A percentile compares a stretch with the other conserved stretches of the same genome.
Evolutionary conservation across 768 basidiomycete genomes (phyloP).

Genomic region (Lyophyllum decastes): DNA sequence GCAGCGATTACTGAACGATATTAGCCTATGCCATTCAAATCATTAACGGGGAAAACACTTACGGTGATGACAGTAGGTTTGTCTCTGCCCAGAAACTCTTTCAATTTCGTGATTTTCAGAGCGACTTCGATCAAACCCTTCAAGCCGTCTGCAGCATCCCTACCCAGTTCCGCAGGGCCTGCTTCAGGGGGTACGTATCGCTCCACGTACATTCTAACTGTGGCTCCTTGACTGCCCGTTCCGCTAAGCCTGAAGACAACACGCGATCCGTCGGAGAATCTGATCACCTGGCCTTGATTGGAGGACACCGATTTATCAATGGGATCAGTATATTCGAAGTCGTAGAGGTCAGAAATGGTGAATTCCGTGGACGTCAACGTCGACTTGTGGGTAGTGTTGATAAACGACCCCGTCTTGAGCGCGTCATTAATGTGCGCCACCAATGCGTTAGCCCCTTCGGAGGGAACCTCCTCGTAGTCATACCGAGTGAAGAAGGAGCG

Average conservation of each 20-base stretch:
- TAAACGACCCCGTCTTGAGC: conserved; percentile 68
- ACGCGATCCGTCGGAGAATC: conserved; percentile 88
- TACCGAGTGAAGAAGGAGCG: conserved; percentile 99
- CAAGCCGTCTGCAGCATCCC: conserved; percentile 85
- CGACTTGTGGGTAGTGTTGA: conserved; percentile 67
- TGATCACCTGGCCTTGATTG: conserved; percentile 95
- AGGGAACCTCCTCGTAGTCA: conserved; percentile 97
- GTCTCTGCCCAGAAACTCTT: conserved; percentile 82
- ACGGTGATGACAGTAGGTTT: conserved; percentile 97
- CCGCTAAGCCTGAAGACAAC: conserved; percentile 96
- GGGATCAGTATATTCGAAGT: conserved; percentile 98
- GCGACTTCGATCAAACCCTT: conserved; percentile 97
- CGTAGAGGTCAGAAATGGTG: conserved; percentile 73
- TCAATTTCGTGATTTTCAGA: conserved; percentile 79
- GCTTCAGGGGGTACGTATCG: conserved; percentile 77
- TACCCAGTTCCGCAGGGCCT: conserved; percentile 67
- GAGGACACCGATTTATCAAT: conserved; percentile 91
- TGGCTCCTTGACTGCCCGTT: conserved; percentile 95
- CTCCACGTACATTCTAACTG: conserved; percentile 95
- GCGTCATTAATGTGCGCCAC: conserved; percentile 76
- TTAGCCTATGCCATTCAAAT: background rate
- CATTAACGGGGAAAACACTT: conserved; percentile 26
- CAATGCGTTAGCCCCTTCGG: conserved; percentile 85
- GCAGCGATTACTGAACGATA: background rate
- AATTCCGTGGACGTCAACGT: conserved; percentile 69